A percentile compares a stretch with the other conserved stretches of the same genome.
phyloP scores from a whole-genome alignment of 2,329 filamentous ascomycete species.

The Aspergillus fumigatiaffinis region DNA sequence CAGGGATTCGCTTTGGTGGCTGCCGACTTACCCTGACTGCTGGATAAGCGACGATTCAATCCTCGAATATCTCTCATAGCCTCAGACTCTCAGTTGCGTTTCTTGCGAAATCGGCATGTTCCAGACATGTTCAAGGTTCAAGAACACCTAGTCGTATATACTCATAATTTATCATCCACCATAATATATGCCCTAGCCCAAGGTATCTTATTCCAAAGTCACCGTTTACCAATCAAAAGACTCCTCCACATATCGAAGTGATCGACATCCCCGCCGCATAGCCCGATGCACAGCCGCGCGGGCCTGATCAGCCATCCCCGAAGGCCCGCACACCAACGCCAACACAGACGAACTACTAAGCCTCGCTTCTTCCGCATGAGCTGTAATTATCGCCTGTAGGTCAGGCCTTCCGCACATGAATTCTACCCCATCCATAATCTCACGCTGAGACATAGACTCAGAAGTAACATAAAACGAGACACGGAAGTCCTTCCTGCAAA shows the following conservation, averaged over 20 bases:
- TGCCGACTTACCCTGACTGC: no score
- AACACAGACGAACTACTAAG: constrained; percentile 27
- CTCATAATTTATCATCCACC: no score
- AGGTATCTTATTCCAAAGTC: no score
- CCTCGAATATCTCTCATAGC: no score
- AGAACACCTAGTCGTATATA: no score
- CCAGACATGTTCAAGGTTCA: no score
- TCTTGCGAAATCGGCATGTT: no score
- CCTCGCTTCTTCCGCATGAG: constrained; percentile 28
- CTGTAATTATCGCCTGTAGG: constrained; percentile 31
- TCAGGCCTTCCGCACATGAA: constrained; percentile 33
- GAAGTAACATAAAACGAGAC: constrained; percentile 29
- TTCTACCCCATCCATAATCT: constrained; percentile 1
- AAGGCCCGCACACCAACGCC: constrained; percentile 45
- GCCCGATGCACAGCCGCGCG: constrained; percentile 38
- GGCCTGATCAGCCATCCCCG: constrained; percentile 44
- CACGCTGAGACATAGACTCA: not conserved
- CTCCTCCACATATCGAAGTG: constrained; percentile 47
- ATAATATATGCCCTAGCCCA: no score
- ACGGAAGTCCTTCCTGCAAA: constrained; percentile 28
- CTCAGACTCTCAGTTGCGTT: no score
- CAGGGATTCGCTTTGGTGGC: no score
- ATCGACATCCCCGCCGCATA: constrained; percentile 27
- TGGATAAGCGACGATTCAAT: no score
- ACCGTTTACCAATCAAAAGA: constrained; percentile 41